Conservation (phyloP, 2,329 filamentous ascomycete genomes). For the Hypoxylon sp. region DNA sequence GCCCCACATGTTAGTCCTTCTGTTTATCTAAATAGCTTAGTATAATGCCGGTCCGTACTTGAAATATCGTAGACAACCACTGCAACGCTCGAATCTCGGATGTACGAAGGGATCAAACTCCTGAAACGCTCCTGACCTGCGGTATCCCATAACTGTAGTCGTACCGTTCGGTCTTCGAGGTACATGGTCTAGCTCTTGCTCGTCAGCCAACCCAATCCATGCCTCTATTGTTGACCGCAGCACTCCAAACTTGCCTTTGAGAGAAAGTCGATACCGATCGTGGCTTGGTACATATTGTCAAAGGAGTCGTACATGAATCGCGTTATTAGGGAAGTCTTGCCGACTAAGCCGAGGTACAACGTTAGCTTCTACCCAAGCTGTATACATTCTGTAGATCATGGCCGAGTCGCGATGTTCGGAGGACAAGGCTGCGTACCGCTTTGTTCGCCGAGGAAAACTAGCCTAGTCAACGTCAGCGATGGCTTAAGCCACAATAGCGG, state of each 20-base stretch:
- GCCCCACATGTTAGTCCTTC: conserved; percentile 42
- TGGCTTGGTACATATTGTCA: conserved; percentile 99
- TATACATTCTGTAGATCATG: neutral
- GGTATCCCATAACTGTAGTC: conserved; percentile 98
- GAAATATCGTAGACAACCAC: conserved; percentile 99
- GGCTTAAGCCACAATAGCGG: conserved; percentile 22
- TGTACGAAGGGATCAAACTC: conserved; percentile 97
- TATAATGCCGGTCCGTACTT: conserved; percentile 63
- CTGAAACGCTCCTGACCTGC: conserved; percentile 98
- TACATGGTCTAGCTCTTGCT: conserved; percentile 85
- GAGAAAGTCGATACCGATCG: conserved; percentile 98
- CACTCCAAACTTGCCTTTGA: conserved; percentile 78
- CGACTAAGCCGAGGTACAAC: conserved; percentile 69
- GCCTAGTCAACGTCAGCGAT: conserved; percentile 63
- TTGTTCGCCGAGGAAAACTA: conserved; percentile 98
- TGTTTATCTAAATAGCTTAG: neutral
- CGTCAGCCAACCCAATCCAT: conserved; percentile 22
- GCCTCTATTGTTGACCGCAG: neutral
- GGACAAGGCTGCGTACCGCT: conserved; percentile 77
- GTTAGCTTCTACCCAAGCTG: conserved; percentile 24
- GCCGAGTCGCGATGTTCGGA: neutral
- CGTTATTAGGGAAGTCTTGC: conserved; percentile 98
- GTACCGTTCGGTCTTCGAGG: conserved; percentile 96
- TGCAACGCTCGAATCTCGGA: conserved; percentile 96
- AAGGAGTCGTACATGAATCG: conserved; percentile 99